These are phyloP conservation scores for Phanerochaete sordida DNA, from an alignment of 768 basidiomycete genomes.

Conservation along the genomic window DNA sequence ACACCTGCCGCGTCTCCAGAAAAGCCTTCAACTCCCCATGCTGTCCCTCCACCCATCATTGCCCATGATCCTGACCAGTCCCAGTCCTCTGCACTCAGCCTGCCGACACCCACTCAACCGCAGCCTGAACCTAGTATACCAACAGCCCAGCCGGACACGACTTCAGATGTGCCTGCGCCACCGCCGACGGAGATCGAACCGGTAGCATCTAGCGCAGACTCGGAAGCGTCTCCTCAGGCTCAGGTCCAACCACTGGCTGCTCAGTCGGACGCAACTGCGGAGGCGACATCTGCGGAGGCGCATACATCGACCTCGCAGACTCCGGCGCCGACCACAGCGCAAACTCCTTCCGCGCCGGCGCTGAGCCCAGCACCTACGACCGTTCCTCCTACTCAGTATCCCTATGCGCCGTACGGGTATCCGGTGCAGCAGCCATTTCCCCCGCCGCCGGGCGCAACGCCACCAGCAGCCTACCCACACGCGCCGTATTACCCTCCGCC, in stretches of 20 bases:
- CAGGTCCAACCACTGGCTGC: not conserved
- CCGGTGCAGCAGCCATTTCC: conserved; percentile 20
- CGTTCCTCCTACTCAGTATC: conserved; percentile 30
- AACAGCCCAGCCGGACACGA: not conserved
- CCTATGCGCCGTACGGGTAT: conserved; percentile 56
- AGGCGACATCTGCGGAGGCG: not conserved
- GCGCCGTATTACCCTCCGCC: conserved; percentile 59
- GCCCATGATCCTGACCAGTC: conserved; percentile 1
- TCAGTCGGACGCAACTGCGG: not conserved
- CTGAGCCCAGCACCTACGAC: not conserved
- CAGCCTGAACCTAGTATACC: not conserved
- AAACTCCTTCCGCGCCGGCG: not conserved
- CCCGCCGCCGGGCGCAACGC: not conserved
- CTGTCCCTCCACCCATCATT: not conserved
- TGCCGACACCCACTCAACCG: not conserved
- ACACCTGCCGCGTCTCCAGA: conserved; percentile 11
- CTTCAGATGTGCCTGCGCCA: not conserved
- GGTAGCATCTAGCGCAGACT: not conserved
- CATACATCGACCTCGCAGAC: not conserved
- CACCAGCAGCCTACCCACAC: conserved; percentile 59
- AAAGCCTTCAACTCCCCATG: conserved; percentile 3
- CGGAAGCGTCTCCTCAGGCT: not conserved
- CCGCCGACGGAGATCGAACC: not conserved
- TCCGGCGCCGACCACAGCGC: conserved; percentile 11
- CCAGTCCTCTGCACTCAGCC: not conserved